Evolutionary conservation across 2,329 filamentous ascomycete species (phyloP), one percentile per base, ranked within the genome.

Genomic region (Achaetomium macrosporum): DNA sequence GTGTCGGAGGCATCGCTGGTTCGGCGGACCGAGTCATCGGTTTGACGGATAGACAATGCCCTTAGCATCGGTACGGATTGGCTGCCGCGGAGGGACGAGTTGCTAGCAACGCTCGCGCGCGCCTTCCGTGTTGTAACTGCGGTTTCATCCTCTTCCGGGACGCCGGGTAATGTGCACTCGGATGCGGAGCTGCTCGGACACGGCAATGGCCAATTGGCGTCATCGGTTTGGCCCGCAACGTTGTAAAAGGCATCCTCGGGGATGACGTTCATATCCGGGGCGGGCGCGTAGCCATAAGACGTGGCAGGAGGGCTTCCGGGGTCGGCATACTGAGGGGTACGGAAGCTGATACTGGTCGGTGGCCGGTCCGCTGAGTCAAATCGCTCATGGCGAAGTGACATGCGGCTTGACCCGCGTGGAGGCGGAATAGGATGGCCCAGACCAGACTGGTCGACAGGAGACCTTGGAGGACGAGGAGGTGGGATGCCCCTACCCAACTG

Each of bases 141-240:
- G 53, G 73, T 72, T 57, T 84, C 82, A 33, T 85, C 82, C 61
- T 85, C 82, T 62, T 85, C 82, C 1, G 81, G 79, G 4, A 85
- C 81, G 59, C 83, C 77, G 6, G 81, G 73, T 16, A 85, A 68
- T 17, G 74, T 68, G 12, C 63, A 68, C 49, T 76, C 75, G 54
- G 70, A 74, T 10, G 68, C 55, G 29, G 60, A 55, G 50, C 65
- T 65, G n/a, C 64, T 61, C 8, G 68, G 64, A 20, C 68, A 64
- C 2, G 70, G 66, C 47, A 81, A 62, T 1, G 64, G 75, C 74
- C 74, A 77, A 49, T 75, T 71, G 15, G 63, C 61, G 44, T 74
- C 70, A 30, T 72, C 70, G 6, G 55, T 71, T 61, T 19, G 71
- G 19, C 73, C 71, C 36, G 75, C 63, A 20, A 74, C 71, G 58